A percentile compares a stretch with the other conserved stretches of the same genome.
These are phyloP conservation scores for Petasospora rhodanensis DNA, from an alignment of 1,139 yeast species.

Conservation along the genomic window DNA sequence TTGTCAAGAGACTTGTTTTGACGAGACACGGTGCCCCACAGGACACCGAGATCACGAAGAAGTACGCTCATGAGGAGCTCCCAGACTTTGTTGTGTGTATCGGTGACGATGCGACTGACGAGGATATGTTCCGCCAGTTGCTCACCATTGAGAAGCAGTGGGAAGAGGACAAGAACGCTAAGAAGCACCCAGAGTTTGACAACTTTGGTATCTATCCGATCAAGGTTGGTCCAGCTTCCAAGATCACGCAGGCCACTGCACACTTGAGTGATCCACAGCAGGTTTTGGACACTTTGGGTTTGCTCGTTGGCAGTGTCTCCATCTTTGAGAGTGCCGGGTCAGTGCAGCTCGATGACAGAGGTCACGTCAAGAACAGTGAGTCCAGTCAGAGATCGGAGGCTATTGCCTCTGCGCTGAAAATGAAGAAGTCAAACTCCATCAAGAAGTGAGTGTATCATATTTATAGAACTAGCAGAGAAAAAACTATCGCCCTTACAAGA, in stretches of 20 bases:
- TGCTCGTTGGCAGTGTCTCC: constrained; percentile 71
- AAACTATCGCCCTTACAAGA: too few relatives aligned
- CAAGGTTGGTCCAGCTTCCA: constrained; percentile 93
- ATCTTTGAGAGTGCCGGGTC: constrained; percentile 74
- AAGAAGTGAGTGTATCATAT: constrained; percentile 2
- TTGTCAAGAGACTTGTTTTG: constrained; percentile 73
- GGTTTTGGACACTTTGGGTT: constrained; percentile 80
- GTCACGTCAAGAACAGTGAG: constrained; percentile 45
- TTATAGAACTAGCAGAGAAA: too few relatives aligned
- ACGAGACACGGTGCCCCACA: constrained; percentile 49
- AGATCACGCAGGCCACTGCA: constrained; percentile 81
- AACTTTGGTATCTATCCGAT: constrained; percentile 76
- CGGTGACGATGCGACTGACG: constrained; percentile 97
- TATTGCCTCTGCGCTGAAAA: constrained; percentile 19
- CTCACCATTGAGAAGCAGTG: constrained; percentile 52
- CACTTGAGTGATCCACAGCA: constrained; percentile 84
- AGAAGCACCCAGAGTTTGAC: constrained; percentile 41
- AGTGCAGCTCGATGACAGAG: constrained; percentile 69
- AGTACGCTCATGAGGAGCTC: constrained; percentile 40
- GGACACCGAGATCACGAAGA: constrained; percentile 27
- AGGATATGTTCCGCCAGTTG: constrained; percentile 88
- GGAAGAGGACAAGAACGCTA: constrained; percentile 26
- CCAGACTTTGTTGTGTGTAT: constrained; percentile 86
- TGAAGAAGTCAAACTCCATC: constrained; percentile 17
- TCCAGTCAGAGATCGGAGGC: constrained; percentile 28